Conservation (phyloP, 768 basidiomycete species). For the Boletus pseudopeckii region DNA sequence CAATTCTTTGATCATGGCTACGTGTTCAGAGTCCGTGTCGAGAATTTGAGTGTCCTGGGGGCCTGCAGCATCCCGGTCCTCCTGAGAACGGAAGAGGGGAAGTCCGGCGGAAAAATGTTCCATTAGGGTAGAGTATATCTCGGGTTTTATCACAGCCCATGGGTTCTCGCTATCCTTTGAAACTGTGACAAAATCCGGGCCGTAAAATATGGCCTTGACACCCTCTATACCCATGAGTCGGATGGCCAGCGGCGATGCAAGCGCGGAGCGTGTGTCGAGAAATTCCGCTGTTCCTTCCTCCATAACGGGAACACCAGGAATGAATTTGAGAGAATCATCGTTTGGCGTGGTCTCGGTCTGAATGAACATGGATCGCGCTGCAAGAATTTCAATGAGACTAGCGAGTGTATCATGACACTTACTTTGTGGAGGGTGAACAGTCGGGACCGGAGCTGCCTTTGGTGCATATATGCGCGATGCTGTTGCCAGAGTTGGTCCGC, state of each 20-base stretch:
- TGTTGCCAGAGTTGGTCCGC: conserved; percentile 34
- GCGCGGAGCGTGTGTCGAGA: conserved; percentile 80
- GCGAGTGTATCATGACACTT: conserved; percentile 6
- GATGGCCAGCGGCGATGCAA: conserved; percentile 91
- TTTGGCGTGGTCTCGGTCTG: conserved; percentile 98
- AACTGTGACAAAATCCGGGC: conserved; percentile 97
- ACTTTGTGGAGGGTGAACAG: conserved; percentile 34
- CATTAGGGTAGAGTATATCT: conserved; percentile 95
- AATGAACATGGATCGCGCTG: conserved; percentile 93
- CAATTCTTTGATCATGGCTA: conserved; percentile 98
- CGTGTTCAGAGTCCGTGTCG: conserved; percentile 92
- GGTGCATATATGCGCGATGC: conserved; percentile 27
- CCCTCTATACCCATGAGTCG: conserved; percentile 94
- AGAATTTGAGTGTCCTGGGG: conserved; percentile 92
- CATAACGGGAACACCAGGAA: conserved; percentile 90
- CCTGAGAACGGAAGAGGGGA: conserved; percentile 78
- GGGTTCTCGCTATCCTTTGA: conserved; percentile 82
- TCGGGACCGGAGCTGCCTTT: background rate
- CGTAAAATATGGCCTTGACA: conserved; percentile 86
- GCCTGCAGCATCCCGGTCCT: conserved; percentile 76
- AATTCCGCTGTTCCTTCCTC: conserved; percentile 90
- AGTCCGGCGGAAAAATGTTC: conserved; percentile 94
- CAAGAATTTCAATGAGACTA: background rate
- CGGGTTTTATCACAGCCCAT: conserved; percentile 93
- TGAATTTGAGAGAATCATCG: conserved; percentile 96